Base-by-base conservation (phyloP, 2,329 filamentous ascomycete species). In the Zymoseptoria crescenta region DNA sequence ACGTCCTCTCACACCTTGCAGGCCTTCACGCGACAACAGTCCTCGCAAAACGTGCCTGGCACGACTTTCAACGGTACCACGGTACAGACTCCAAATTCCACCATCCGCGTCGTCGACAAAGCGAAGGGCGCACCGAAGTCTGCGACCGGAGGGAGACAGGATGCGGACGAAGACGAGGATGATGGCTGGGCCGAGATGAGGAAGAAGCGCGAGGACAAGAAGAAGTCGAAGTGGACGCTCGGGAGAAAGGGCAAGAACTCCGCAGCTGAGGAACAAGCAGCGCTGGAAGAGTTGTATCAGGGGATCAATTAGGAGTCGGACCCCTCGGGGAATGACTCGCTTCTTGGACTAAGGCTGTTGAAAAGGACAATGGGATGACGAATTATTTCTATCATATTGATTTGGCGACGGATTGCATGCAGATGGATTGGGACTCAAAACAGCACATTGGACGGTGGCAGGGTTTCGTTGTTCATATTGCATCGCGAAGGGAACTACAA, bases 71-170 rank as follows among this genome's bases (percentile, higher is more conserved):
- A 64, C 49, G 60, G 57, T 16, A 59, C 48, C 13, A 30, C 61
- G 13, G 57, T 56, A 16, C 62, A 66, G 52, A 58, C 64, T 28
- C 63, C 56, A 3, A 70, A 69, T 56, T 65, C 63, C 24, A 74
- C 72, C 4, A 71, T 74, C 59, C 68, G 71, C 19, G 57, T 72
- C n/a, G 60, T 73, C 29, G 72, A 74, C 59, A 74, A 74, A 65
- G 67, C 70, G 2, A 73, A 73, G 63, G 70, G 72, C 16, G 65
- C 65, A 10, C 66, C 70, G 1, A 71, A 67, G 55, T 61, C 63
- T 16, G 59, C 52, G 16, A 49, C 56, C 2, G 56, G 60, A 51
- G 29, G 28, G 21, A 20, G 9, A 9, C 57, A 62, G 10, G 58
- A 59, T 4, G 63, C 65, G 24, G 62, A 61, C 4, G 68, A 68